These are phyloP conservation scores for Apiospora aurea DNA, from an alignment of 2,329 filamentous ascomycete species.

Conservation along the genomic window DNA sequence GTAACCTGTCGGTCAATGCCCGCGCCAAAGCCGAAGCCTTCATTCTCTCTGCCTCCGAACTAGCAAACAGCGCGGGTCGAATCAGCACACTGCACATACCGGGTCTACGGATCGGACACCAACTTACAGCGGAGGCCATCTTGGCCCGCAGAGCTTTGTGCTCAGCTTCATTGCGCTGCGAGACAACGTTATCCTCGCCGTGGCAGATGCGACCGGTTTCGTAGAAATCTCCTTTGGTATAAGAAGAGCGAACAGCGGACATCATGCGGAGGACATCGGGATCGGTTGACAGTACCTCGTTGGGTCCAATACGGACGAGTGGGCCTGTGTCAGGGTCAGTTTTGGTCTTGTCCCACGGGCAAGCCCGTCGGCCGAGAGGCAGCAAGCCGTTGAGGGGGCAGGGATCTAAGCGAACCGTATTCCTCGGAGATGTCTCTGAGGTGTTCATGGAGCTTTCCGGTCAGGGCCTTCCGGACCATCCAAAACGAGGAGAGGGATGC, in stretches of 20 bases:
- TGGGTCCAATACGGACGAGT: constrained; percentile 37
- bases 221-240: constrained; percentile 47
- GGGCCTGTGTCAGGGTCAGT: constrained; percentile 29
- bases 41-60: constrained; percentile 60
- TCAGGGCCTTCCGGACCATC: constrained; percentile 37
- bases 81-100: constrained; percentile 24
- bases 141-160: constrained; percentile 50
- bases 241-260: constrained; percentile 46
- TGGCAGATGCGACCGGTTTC: constrained; percentile 47
- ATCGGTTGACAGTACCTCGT: constrained; percentile 37
- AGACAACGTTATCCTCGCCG: constrained; percentile 45
- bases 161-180: constrained; percentile 43
- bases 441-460: constrained; percentile 36
- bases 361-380: constrained; percentile 7
- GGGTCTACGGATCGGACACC: neutral
- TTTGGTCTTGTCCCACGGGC: neutral
- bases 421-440: constrained; percentile 32
- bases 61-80: constrained; percentile 34
- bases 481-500: constrained; percentile 37
- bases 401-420: constrained; percentile 30
- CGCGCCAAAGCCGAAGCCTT: constrained; percentile 49
- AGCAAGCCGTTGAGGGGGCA: neutral
- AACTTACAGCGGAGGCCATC: constrained; percentile 51
- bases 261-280: constrained; percentile 38
- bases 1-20: constrained; percentile 49